Percentiles rank a stretch among this genome's conserved stretches.
phyloP scores from a whole-genome alignment of 163 green algal genomes.

The Coccomyxa subellipsoidea region DNA sequence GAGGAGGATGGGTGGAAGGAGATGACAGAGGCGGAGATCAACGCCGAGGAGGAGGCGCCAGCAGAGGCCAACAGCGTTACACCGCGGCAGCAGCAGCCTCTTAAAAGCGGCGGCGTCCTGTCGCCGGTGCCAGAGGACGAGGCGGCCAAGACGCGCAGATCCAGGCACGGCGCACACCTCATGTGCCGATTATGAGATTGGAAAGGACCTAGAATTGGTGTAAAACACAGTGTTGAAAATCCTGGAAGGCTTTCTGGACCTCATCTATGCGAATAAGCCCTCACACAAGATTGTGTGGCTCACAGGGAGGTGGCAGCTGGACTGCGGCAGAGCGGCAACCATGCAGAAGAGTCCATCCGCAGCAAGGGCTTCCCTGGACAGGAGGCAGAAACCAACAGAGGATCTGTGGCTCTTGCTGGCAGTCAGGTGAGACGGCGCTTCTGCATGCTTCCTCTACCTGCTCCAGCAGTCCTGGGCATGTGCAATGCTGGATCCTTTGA shows the following conservation, averaged over 20 bases:
- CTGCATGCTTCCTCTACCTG: too few relatives aligned
- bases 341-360: too few relatives aligned
- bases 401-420: neutral
- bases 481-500: too few relatives aligned
- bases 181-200: too few relatives aligned
- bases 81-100: neutral
- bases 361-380: neutral
- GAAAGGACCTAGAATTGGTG: too few relatives aligned
- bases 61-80: neutral
- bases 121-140: neutral
- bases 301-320: too few relatives aligned
- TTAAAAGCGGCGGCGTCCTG: neutral
- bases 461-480: too few relatives aligned
- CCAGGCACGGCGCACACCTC: neutral
- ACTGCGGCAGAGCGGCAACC: too few relatives aligned
- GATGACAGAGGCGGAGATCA: neutral
- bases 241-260: too few relatives aligned
- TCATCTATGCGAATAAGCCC: too few relatives aligned
- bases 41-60: neutral
- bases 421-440: neutral
- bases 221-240: too few relatives aligned
- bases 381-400: neutral
- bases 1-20: neutral
- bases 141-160: neutral
- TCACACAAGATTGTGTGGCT: too few relatives aligned